Base-by-base conservation (phyloP, 345 rosid species). In the Gossypium raimondii region DNA sequence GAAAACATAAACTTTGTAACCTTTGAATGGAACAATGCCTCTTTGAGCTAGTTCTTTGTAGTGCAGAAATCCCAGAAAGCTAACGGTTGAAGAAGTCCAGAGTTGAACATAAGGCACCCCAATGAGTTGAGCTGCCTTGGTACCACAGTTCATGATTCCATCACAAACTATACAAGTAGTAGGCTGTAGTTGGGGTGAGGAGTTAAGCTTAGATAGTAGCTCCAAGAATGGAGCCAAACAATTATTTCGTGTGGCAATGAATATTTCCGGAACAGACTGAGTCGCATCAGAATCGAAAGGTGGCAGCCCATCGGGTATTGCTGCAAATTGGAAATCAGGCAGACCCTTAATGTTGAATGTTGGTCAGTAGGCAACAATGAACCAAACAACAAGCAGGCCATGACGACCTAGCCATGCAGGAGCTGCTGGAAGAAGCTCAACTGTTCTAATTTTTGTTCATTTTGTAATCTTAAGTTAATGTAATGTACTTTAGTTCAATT, bases 141-240 rank as follows among this genome's bases (percentile, higher is more conserved):
- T 70, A 9, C 76, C 58, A 29, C 64, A 81, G 52, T 58, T 71
- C 84, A 72, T 74, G 12, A 71, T 0, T 11, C 71, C 84, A 71
- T 84, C 86, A 1, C 82, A 72, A 16, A 84, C 76, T 2, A 84
- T 63, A 52, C 82, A 81, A 56, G 68, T 81, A 52, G 81, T 81
- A 0, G 84, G 78, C 16, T 81, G 86, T 2, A 58, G 24, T n/a
- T 38, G 60, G 18, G 62, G 22, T 0, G 73, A 56, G 27, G 70
- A 76, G 1, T 78, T 80, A 34, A 84, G 67, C 74, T 25, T 72
- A 9, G 16, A 14, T 7, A 84, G 43, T 16, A 84, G 57, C 13
- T 75, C 72, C 24, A 50, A 16, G 67, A 85, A 85, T 16, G 85
- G 80, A 48, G 38, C 61, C 25, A 76, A 67, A 50, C 75, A 81